Conservation (phyloP, 2,329 filamentous ascomycete genomes). For the Triangularia verruculosa region DNA sequence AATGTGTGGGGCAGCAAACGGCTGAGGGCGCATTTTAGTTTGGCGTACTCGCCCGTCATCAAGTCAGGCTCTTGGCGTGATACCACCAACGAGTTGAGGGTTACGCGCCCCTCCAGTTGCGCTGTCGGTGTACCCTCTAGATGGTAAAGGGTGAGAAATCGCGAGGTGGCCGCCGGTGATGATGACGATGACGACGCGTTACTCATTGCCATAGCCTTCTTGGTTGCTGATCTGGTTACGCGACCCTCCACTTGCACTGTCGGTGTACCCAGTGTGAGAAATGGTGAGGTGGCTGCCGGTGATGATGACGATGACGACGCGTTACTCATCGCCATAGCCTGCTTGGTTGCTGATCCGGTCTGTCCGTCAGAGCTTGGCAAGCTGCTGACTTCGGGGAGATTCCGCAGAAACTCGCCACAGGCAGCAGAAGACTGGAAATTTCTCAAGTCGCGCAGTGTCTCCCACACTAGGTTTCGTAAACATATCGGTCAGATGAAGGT, state of each 20-base stretch:
- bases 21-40: background rate
- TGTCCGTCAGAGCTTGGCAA: background rate
- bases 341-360: too few species aligned
- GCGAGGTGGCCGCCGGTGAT: background rate
- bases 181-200: background rate
- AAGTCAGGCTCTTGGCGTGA: background rate
- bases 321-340: too few species aligned
- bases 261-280: too few species aligned
- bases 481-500: too few species aligned
- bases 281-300: too few species aligned
- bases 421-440: constrained; percentile 23
- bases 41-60: background rate
- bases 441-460: constrained; percentile 15
- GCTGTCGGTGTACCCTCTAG: too few species aligned
- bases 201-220: too few species aligned
- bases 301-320: too few species aligned
- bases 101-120: constrained; percentile 1
- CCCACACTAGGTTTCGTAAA: constrained; percentile 17
- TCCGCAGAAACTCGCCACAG: constrained; percentile 22
- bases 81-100: background rate
- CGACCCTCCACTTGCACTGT: too few species aligned
- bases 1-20: background rate
- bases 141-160: constrained; percentile 1
- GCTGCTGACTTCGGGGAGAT: constrained; percentile 13
- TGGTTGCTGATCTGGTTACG: too few species aligned